phyloP scores from a whole-genome alignment of 2,329 filamentous ascomycete species.

The Massarina eburnea region DNA sequence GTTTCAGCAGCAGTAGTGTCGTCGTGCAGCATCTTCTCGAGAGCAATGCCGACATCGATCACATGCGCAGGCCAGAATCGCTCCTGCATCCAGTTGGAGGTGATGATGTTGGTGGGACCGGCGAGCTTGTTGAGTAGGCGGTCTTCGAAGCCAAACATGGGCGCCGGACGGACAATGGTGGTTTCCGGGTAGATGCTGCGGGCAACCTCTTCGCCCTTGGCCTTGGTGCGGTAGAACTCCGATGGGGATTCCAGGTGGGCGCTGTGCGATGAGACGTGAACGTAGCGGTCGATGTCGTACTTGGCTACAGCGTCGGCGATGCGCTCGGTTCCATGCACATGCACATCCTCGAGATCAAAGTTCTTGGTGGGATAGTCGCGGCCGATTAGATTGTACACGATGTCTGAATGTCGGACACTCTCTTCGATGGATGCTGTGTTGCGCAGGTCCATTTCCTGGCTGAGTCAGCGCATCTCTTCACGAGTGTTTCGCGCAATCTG shows the following conservation, averaged over 20 bases:
- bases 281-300: slow-evolving; percentile 95
- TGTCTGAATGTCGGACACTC: slow-evolving; percentile 93
- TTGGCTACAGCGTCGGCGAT: slow-evolving; percentile 95
- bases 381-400: slow-evolving; percentile 95
- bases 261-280: slow-evolving; percentile 96
- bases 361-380: slow-evolving; percentile 98
- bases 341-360: slow-evolving; percentile 88
- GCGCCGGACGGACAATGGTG: slow-evolving; percentile 91
- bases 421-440: slow-evolving; percentile 97
- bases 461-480: slow-evolving; percentile 11
- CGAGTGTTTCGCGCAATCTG: slow-evolving; percentile 16
- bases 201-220: slow-evolving; percentile 78
- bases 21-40: slow-evolving; percentile 88
- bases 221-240: slow-evolving; percentile 91
- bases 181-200: slow-evolving; percentile 93
- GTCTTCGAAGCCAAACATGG: slow-evolving; percentile 94
- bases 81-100: slow-evolving; percentile 91
- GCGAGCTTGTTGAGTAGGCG: slow-evolving; percentile 85
- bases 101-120: slow-evolving; percentile 76
- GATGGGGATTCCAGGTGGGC: slow-evolving; percentile 77
- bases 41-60: slow-evolving; percentile 84
- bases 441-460: slow-evolving; percentile 86
- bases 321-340: slow-evolving; percentile 87
- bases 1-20: slow-evolving; percentile 89
- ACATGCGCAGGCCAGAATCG: slow-evolving; percentile 88